Conservation (phyloP, 768 basidiomycete species). For the Suillus plorans region DNA sequence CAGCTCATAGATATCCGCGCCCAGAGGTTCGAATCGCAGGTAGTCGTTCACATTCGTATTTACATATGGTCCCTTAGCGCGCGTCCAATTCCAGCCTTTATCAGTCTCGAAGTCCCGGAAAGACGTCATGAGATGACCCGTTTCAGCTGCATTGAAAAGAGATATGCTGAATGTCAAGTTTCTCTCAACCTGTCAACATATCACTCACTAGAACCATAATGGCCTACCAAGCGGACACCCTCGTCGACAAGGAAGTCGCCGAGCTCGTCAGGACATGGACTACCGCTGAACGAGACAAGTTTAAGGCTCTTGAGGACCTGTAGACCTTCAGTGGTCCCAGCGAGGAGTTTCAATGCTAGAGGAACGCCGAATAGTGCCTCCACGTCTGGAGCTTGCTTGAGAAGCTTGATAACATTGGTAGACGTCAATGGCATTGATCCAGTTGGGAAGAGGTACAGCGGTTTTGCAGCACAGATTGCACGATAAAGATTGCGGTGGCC, state of each 20-base stretch:
- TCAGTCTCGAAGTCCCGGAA: slow-evolving; percentile 47
- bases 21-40: slow-evolving; percentile 43
- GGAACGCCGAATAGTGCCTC: slow-evolving; percentile 38
- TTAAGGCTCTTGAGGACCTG: slow-evolving; percentile 42
- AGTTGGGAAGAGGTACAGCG: slow-evolving; percentile 44
- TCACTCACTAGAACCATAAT: slow-evolving; percentile 48
- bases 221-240: slow-evolving; percentile 49
- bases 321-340: slow-evolving; percentile 47
- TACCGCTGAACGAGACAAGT: slow-evolving; percentile 51
- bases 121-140: slow-evolving; percentile 45
- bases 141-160: slow-evolving; percentile 21
- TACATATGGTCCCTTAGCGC: slow-evolving; percentile 28
- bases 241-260: slow-evolving; percentile 48
- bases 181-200: not conserved
- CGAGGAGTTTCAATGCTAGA: slow-evolving; percentile 42
- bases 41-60: slow-evolving; percentile 27
- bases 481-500: slow-evolving; percentile 34
- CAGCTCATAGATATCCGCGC: slow-evolving; percentile 44
- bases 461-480: slow-evolving; percentile 40
- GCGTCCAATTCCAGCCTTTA: slow-evolving; percentile 58
- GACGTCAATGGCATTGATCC: slow-evolving; percentile 45
- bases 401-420: slow-evolving; percentile 39
- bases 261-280: slow-evolving; percentile 52
- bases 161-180: not conserved
- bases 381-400: slow-evolving; percentile 34